Evolutionary conservation across 495 filamentous ascomycete genomes (phyloP), one percentile per base, ranked within the genome.

Genomic region (Jackrogersella minutella): DNA sequence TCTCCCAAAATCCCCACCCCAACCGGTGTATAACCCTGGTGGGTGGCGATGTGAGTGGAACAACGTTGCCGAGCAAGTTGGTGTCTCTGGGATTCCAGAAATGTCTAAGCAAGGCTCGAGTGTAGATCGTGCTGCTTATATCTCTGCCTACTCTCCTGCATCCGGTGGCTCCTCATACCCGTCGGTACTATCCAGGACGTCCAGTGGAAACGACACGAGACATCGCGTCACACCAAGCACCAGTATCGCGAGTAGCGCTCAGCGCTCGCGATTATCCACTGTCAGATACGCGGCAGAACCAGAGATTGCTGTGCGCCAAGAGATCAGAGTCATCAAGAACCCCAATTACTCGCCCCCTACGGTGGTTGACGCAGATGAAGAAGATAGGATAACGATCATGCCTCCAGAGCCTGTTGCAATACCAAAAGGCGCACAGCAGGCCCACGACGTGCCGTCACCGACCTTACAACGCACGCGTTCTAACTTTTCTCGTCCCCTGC

Each of bases 31-130:
- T 40, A 63, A 14, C 19, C 72, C 72, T 0, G 72, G 72, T 1
- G 67, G 60, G 4, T 74, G 72, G 72, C 60, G 60, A 19, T 50
- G 34, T 7, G 72, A 74, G 61, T 74, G 72, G 72, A 62, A 66
- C 33, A 30, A 60, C 33, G 28, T n/a, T 21, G 37, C 62, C 10
- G 57, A 71, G 1, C 56, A 66, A 49, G 36, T 34, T 33, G 50
- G 51, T 5, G 30, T 16, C n/a, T 2, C 44, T 0, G 41, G n/a
- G n/a, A 54, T 50, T 24, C n/a, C 58, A 1, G n/a, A 43, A 5
- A 13, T 24, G 0, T 37, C 47, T 2, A 11, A 13, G 28, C 44
- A 57, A 3, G 57, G 33, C 31, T 26, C 64, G 47, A 54, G 24
- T 14, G 7, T 19, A 1, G 28, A 51, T 0, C 58, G 28, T 7